phyloP scores from a whole-genome alignment of 2,329 filamentous ascomycete species.

The Hymenoscyphus albidus region DNA sequence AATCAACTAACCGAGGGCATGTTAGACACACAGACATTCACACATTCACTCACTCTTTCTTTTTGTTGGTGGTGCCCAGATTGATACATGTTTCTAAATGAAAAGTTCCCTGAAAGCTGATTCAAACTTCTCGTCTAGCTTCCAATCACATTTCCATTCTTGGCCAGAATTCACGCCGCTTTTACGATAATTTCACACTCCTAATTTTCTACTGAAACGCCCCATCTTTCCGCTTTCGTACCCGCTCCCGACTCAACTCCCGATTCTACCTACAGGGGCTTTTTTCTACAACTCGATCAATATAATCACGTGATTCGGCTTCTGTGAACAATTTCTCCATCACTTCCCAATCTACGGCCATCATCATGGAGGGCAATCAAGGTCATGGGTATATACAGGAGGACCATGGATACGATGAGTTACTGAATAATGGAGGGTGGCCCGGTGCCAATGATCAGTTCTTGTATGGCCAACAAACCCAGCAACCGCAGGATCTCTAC shows the following conservation, averaged over 20 bases:
- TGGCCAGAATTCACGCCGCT: not conserved
- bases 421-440: constrained; percentile 29
- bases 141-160: not conserved
- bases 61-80: not conserved
- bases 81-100: not conserved
- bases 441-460: constrained; percentile 24
- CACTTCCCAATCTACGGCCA: not conserved
- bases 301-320: not conserved
- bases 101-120: constrained; percentile 22
- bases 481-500: constrained; percentile 7
- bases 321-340: not conserved
- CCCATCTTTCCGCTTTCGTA: not conserved
- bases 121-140: constrained; percentile 30
- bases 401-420: constrained; percentile 30
- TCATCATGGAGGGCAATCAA: constrained; percentile 31
- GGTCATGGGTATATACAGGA: constrained; percentile 28
- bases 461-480: constrained; percentile 22
- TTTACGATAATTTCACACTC: not conserved
- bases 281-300: constrained; percentile 6
- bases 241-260: not conserved
- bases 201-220: not conserved
- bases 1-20: not conserved
- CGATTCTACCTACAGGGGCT: not conserved
- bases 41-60: not conserved
- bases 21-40: not conserved